These are phyloP conservation scores for Globisporangium nunn DNA, from an alignment of 352 stramenopile genomes.

Conservation along the genomic window DNA sequence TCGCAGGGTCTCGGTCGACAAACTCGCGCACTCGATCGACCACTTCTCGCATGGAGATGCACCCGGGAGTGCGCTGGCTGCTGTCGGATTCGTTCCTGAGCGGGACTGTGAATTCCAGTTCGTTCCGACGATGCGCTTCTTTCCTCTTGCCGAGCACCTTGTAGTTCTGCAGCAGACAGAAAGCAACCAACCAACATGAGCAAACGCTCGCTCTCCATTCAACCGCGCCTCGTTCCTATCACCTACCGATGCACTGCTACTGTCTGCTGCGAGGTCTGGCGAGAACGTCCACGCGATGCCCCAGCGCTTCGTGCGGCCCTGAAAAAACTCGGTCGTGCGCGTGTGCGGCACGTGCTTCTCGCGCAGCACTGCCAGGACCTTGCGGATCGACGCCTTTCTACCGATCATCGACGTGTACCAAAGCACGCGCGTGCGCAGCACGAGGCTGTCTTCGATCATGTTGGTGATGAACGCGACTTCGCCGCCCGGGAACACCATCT, in stretches of 20 bases:
- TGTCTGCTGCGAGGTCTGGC: conserved; percentile 13
- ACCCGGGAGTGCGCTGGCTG: conserved; percentile 22
- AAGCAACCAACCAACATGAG: no score
- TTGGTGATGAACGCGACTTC: conserved; percentile 91
- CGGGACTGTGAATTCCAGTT: conserved; percentile 46
- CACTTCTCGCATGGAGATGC: conserved; percentile 33
- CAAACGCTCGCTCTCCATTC: no score
- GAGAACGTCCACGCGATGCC: conserved; percentile 92
- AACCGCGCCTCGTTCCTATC: no score
- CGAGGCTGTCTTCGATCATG: conserved; percentile 91
- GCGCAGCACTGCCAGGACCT: conserved; percentile 83
- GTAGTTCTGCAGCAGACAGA: conserved; percentile 14
- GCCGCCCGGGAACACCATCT: conserved; percentile 88
- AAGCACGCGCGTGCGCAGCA: conserved; percentile 59
- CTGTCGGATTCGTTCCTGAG: neutral
- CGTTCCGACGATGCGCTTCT: conserved; percentile 52
- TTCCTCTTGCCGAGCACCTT: conserved; percentile 85
- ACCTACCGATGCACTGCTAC: conserved; percentile 5
- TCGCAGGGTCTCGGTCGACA: conserved; percentile 12
- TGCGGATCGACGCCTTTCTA: conserved; percentile 88
- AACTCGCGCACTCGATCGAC: conserved; percentile 35
- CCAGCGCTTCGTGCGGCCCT: conserved; percentile 91
- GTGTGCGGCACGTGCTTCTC: conserved; percentile 60
- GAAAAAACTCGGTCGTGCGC: conserved; percentile 91
- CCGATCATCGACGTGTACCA: conserved; percentile 95